These are phyloP conservation scores for Atkinsonella hypoxylon DNA, from an alignment of 2,329 filamentous ascomycete species.

Conservation along the genomic window DNA sequence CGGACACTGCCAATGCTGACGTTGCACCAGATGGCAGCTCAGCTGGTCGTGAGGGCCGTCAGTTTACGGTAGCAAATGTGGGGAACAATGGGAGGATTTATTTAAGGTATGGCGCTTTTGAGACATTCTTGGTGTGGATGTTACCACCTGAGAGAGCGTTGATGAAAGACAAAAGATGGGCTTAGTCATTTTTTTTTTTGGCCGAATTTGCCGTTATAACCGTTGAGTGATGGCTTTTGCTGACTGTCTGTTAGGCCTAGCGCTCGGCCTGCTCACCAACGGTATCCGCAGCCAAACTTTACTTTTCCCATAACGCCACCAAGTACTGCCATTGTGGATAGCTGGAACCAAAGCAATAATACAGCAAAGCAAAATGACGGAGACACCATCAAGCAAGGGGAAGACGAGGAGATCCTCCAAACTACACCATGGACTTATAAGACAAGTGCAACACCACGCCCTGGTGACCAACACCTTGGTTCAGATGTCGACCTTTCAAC, in stretches of 20 bases:
- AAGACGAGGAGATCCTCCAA: background rate
- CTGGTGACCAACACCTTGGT: conserved; percentile 22
- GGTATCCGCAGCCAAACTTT: conserved; percentile 49
- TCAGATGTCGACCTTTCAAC: conserved; percentile 14
- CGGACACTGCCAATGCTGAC: conserved; percentile 43
- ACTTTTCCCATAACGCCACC: conserved; percentile 50
- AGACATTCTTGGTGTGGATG: background rate
- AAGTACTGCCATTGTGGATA: conserved; percentile 34
- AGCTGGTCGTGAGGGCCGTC: conserved; percentile 51
- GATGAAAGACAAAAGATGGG: background rate
- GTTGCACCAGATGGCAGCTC: conserved; percentile 49
- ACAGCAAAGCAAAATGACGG: conserved; percentile 14
- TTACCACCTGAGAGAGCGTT: background rate
- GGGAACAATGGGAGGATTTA: conserved; percentile 77
- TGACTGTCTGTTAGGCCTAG: conserved; percentile 36
- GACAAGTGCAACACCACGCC: conserved; percentile 24
- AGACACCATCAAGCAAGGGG: conserved; percentile 6
- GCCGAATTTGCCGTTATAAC: background rate
- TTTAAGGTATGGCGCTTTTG: conserved; percentile 47
- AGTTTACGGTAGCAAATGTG: conserved; percentile 72
- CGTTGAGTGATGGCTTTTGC: conserved; percentile 7
- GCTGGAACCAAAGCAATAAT: conserved; percentile 32
- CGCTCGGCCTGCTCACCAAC: conserved; percentile 47
- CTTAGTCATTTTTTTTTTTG: too few species aligned
- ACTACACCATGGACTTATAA: conserved; percentile 28